A percentile compares a stretch with the other conserved stretches of the same genome.
Evolutionary conservation across 345 rosid species (phyloP).

Genomic region (Nephelium lappaceum): DNA sequence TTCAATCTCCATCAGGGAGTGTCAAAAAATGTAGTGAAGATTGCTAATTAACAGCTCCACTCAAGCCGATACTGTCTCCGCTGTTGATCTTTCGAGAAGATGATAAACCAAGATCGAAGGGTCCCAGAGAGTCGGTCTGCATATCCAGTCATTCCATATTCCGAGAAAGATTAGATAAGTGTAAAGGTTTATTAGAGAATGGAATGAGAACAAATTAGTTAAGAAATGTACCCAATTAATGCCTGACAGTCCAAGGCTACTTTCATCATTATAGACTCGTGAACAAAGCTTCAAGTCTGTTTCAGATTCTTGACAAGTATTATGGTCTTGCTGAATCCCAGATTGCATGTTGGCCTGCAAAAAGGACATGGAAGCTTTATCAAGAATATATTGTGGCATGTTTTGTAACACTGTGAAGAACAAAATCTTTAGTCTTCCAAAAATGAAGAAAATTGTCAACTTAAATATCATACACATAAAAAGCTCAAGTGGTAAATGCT

Average conservation of each 20-base stretch:
- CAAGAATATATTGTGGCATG: background rate
- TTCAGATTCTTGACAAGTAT: constrained; percentile 41
- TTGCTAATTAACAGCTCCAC: constrained; percentile 37
- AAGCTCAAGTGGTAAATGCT: too few species aligned
- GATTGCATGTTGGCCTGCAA: constrained; percentile 48
- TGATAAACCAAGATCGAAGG: constrained; percentile 79
- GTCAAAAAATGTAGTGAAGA: background rate
- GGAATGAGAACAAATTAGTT: background rate
- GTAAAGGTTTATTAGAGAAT: background rate
- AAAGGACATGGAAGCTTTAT: background rate
- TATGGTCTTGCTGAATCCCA: constrained; percentile 33
- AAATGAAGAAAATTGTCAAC: background rate
- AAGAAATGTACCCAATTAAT: constrained; percentile 73
- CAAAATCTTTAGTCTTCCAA: background rate
- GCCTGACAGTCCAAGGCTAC: constrained; percentile 87
- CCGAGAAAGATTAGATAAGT: background rate
- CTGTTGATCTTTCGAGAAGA: constrained; percentile 49
- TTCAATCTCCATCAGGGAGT: background rate
- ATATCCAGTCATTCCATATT: constrained; percentile 15
- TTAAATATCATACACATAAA: background rate
- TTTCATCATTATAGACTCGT: constrained; percentile 54
- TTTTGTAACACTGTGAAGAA: background rate
- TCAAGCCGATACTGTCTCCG: constrained; percentile 46
- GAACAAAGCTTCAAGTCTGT: constrained; percentile 47
- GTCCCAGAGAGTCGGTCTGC: constrained; percentile 85